A percentile compares a stretch with the other conserved stretches of the same genome.
Evolutionary conservation across 2,329 filamentous ascomycete genomes (phyloP).

Genomic region (Trichoderma polysporum): DNA sequence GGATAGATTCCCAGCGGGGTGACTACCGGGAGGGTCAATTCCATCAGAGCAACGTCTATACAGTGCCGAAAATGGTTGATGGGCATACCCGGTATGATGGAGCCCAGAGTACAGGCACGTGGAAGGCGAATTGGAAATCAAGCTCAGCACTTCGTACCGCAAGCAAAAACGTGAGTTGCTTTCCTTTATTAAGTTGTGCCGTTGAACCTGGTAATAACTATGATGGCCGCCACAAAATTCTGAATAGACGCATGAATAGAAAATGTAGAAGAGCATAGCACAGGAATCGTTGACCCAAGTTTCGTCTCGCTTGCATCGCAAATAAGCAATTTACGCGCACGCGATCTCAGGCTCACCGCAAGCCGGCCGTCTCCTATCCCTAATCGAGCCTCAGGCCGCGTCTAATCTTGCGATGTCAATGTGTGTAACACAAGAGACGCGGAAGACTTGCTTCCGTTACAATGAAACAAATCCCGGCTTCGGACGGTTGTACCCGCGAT

Average conservation of each 20-base stretch:
- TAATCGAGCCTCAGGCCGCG: conserved; percentile 31
- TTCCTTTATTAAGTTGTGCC: background rate
- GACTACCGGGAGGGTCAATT: background rate
- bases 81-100: background rate
- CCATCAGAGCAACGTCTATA: background rate
- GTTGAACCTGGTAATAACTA: background rate
- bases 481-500: background rate
- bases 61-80: background rate
- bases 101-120: background rate
- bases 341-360: conserved; percentile 38
- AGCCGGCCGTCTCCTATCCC: conserved; percentile 42
- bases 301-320: background rate
- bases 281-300: background rate
- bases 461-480: background rate
- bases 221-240: background rate
- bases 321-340: conserved; percentile 34
- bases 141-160: background rate
- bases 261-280: background rate
- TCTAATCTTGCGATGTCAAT: background rate
- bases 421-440: background rate
- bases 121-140: background rate
- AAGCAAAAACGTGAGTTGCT: background rate
- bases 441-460: background rate
- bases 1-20: background rate
- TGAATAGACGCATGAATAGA: background rate